Evolutionary conservation across 1,284 basidiomycete species (phyloP), one percentile per base, ranked within the genome.

Genomic region (Athelia psychrophila): DNA sequence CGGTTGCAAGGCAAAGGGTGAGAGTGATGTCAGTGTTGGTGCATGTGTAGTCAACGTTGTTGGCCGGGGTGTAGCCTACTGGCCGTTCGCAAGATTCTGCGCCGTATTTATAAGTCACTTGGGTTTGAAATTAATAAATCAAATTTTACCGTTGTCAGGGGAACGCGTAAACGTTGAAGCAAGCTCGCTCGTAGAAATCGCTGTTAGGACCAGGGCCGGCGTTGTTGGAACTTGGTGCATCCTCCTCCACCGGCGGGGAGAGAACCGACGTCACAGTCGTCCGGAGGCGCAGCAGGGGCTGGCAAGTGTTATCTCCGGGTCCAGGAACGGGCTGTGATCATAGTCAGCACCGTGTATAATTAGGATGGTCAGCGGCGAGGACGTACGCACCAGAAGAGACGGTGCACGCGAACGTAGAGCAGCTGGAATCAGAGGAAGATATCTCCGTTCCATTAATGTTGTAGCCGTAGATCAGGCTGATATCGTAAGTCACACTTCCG

Each of bases 391-490:
- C 58, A 9, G 44, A 53, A 35, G 33, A 38, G 46, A 42, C 44
- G 51, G 67, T 69, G 32, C 67, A 66, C n/a, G 67, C 65, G 4
- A 60, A 71, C 16, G 55, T 54, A n/a, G 65, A 55, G 18, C 66
- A 68, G 32, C 51, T 36, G 1, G 16, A 0, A 25, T 68, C 64
- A 1, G 59, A 51, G 0, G 66, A 68, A 13, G 66, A 68, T 12
- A 68, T 71, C 49, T 69, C 15, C 69, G 71, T 68, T 23, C 66
- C 68, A n/a, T n/a, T n/a, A 30, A 70, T 68, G n/a, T 70, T 68
- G 56, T 71, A 71, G 0, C 66, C 69, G 13, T 71, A 71, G 49
- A 68, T 71, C 48, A 68, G 56, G 27, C 68, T 70, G 33, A 68
- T 70, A 40, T 71, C 69, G 23, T 68, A 68, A 32, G 66, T 70